Evolutionary conservation across 148 eudicot species (phyloP), one percentile per base, ranked within the genome.

Genomic region (Vaccinium vitisidaea): DNA sequence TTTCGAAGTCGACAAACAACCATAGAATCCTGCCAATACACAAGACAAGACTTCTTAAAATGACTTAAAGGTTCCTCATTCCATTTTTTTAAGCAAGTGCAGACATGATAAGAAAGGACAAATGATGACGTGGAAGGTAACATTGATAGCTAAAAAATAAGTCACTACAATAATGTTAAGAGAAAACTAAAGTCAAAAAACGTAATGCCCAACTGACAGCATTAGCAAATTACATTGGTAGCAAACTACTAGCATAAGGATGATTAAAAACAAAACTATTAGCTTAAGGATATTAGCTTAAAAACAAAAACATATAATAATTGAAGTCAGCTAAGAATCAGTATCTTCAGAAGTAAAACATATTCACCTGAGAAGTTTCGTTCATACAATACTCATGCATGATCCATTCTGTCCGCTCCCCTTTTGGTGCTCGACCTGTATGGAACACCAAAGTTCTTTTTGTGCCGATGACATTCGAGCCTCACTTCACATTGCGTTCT

Each of bases 371-470:
- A 80, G 88, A 82, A 77, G 81, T 89, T 75, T 88, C 97, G 48
- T 76, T 53, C 89, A 91, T 90, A 73, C 92, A 92, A 80, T 92
- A 93, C 86, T 94, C 99, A 16, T 94, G 98, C 95, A 96, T 96
- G 50, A 94, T 92, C 99, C 99, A 96, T 86, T 93, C 95, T 8
- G 99, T 96, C 59, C 99, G 90, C 86, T 93, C 93, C 25, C 99
- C 98, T 88, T 88, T 94, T 0, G 99, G 98, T 23, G 98, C 98
- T 50, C 95, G 98, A 43, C 98, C 98, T 9, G 79, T 90, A 89
- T 96, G 98, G 82, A 96, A 96, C 25, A 96, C 99, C 71, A 96
- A 86, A 23, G 97, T 96, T 84, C 98, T 90, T 85, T 94, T 96
- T 10, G 96, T 92, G 49, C 99, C 99, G 77, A 96, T 91, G 11